Evolutionary conservation across 495 filamentous ascomycete species (phyloP), one percentile per base, ranked within the genome.

Genomic region (Echria macrotheca): DNA sequence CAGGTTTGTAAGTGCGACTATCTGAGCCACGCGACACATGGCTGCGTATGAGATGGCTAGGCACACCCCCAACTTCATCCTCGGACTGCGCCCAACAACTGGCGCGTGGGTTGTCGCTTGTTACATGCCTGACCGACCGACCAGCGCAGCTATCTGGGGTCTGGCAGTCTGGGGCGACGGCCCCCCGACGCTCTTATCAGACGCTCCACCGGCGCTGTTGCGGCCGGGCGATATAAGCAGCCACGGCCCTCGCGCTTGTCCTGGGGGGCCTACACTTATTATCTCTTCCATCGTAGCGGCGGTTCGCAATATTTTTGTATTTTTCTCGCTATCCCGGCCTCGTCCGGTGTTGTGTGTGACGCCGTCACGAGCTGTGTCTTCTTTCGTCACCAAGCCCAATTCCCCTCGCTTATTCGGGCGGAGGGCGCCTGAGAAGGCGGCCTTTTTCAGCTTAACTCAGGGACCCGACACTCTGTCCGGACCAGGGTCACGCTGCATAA

Each of bases 401-500:
- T n/a, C n/a, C n/a, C n/a, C n/a, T n/a, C n/a, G n/a, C n/a, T n/a
- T n/a, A n/a, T n/a, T n/a, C n/a, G n/a, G n/a, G n/a, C n/a, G n/a
- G n/a, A 23, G 24, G 38, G 21, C 38, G 38, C 38, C 38, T 21
- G 17, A 21, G 5, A 21, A 7, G 38, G 18, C 38, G 24, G 14
- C n/a, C 42, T 15, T 32, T 44, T 29, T 32, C 42, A 41, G 39
- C 37, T 42, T 15, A 49, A 49, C 18, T 52, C 54, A 56, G 54
- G 50, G 37, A 38, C 55, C 41, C 39, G 19, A 29, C 38, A 18
- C n/a, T 14, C 32, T 42, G 14, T 39, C 35, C 45, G 15, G 45
- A 23, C 50, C 50, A 35, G 47, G 50, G 38, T 47, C 47, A 47
- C 55, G 50, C 46, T 50, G 50, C 54, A 56, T 53, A 53, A 41